phyloP scores from a whole-genome alignment of 176 grass and related monocot species.

The Phyllostachys edulis region DNA sequence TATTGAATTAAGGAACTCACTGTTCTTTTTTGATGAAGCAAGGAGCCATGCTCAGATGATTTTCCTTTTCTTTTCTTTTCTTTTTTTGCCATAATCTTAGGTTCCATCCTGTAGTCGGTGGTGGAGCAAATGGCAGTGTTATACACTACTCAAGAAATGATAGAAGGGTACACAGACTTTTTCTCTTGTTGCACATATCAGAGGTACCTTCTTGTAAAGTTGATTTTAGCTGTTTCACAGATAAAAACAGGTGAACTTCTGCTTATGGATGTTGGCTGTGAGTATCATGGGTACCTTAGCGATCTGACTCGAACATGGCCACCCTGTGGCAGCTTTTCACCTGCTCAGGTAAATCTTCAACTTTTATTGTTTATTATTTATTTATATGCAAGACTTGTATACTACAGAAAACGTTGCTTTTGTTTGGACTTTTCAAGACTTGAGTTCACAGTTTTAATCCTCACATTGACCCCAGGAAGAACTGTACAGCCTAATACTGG shows the following conservation, averaged over 20 bases:
- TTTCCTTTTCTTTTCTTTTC: background rate
- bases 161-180: conserved; percentile 49
- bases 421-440: background rate
- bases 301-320: conserved; percentile 89
- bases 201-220: conserved; percentile 41
- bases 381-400: background rate
- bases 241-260: conserved; percentile 77
- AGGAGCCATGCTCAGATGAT: background rate
- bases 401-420: background rate
- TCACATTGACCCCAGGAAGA: conserved; percentile 60
- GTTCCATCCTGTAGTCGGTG: conserved; percentile 93
- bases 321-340: conserved; percentile 72
- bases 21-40: background rate
- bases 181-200: background rate
- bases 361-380: background rate
- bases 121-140: conserved; percentile 78
- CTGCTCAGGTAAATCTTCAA: conserved; percentile 63
- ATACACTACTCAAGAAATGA: conserved; percentile 98
- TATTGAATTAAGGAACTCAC: background rate
- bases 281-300: conserved; percentile 95
- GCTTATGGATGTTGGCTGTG: conserved; percentile 96
- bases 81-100: conserved; percentile 43
- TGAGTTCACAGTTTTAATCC: background rate
- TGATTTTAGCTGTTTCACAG: conserved; percentile 53
- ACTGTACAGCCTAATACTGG: conserved; percentile 87